Percentiles rank a stretch among this genome's conserved stretches.
phyloP scores from a whole-genome alignment of 2,329 filamentous ascomycete species.

The Verticillium nonalfalfae region DNA sequence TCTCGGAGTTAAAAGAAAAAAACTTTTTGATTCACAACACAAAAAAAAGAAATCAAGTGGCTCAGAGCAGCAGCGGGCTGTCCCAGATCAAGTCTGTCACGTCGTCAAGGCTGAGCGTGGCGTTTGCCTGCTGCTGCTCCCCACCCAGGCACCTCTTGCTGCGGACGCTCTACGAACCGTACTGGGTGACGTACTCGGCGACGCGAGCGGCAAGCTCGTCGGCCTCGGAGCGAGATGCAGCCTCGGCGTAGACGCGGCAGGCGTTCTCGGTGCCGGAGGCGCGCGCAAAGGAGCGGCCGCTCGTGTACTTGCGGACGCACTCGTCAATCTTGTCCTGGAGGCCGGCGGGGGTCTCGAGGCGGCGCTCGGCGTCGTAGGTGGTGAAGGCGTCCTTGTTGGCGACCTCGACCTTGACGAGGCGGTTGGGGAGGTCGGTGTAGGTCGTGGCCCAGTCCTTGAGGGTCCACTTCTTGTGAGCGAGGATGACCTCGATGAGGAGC shows the following conservation, averaged over 20 bases:
- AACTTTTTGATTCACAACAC: neutral
- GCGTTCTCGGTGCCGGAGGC: conserved; percentile 95
- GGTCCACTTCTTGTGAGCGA: conserved; percentile 90
- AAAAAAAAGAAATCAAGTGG: neutral
- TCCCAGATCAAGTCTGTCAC: too few relatives aligned
- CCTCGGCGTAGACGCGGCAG: conserved; percentile 92
- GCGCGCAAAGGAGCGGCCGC: conserved; percentile 83
- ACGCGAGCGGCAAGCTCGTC: conserved; percentile 87
- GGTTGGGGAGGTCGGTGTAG: conserved; percentile 91
- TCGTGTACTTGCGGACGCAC: conserved; percentile 83
- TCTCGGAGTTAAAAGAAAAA: neutral
- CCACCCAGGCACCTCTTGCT: too few relatives aligned
- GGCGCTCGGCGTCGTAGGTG: conserved; percentile 87
- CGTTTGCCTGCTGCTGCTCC: too few relatives aligned
- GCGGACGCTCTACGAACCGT: conserved; percentile 20
- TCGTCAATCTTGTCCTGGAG: conserved; percentile 83
- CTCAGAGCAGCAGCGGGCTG: too few relatives aligned
- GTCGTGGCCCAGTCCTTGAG: conserved; percentile 88
- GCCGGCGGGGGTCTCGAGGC: conserved; percentile 71
- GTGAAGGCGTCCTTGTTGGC: conserved; percentile 82
- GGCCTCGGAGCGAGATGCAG: conserved; percentile 79
- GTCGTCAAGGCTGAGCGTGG: too few relatives aligned
- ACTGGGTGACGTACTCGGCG: conserved; percentile 64
- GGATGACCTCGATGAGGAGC: conserved; percentile 90
- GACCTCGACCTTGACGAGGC: conserved; percentile 89